These are phyloP conservation scores for Vanilla planifolia DNA, from an alignment of 106 monocot genomes.

Conservation along the genomic window DNA sequence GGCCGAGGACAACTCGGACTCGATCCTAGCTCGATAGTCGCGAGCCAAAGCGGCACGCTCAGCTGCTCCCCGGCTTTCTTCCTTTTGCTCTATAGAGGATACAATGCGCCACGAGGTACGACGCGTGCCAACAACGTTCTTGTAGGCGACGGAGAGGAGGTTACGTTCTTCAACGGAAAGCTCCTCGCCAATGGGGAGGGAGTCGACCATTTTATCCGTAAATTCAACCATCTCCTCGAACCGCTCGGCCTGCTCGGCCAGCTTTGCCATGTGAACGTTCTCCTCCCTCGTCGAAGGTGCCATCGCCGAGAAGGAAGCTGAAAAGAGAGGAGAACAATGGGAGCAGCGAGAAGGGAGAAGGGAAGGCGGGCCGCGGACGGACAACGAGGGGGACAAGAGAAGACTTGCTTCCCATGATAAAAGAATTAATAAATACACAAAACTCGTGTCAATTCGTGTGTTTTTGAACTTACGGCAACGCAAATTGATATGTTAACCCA, in stretches of 20 bases:
- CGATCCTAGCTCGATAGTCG: conserved; percentile 25
- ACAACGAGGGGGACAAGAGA: background rate
- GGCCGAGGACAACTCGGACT: conserved; percentile 31
- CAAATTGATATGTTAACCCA: too few species aligned
- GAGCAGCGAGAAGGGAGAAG: background rate
- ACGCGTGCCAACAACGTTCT: conserved; percentile 37
- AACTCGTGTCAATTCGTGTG: too few species aligned
- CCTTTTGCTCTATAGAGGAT: conserved; percentile 40
- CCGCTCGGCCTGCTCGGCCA: conserved; percentile 40
- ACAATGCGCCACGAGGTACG: conserved; percentile 37
- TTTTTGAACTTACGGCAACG: too few species aligned
- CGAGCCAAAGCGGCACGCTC: conserved; percentile 19
- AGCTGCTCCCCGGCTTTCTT: conserved; percentile 25
- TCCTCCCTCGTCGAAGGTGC: conserved; percentile 21
- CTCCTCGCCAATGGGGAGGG: conserved; percentile 11
- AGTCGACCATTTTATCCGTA: conserved; percentile 33
- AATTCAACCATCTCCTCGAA: conserved; percentile 40
- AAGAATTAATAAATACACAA: background rate
- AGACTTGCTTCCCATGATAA: background rate
- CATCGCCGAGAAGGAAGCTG: conserved; percentile 8
- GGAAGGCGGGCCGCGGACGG: background rate
- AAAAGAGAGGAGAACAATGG: too few species aligned
- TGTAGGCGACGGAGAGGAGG: conserved; percentile 44
- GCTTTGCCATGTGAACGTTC: conserved; percentile 39
- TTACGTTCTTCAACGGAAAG: conserved; percentile 42